Percentiles rank a stretch among this genome's conserved stretches.
Evolutionary conservation across 441 rosid genomes (phyloP).

Genomic region (Kokia cookei): DNA sequence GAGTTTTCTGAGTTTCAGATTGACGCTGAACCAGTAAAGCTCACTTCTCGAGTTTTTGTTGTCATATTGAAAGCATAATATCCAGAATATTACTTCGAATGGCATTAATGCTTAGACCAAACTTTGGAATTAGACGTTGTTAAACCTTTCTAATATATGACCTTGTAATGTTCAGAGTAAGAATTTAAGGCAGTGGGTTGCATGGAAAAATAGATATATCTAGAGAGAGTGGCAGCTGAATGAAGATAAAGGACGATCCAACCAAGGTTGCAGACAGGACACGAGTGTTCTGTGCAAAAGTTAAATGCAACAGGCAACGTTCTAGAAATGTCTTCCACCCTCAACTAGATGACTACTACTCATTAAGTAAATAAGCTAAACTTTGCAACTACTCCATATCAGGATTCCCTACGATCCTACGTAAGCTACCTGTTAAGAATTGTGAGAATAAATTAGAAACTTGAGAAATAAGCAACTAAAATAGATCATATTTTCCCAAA

Average conservation of each 20-base stretch:
- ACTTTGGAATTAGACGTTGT: not conserved
- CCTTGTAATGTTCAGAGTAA: not conserved
- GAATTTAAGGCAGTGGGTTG: not conserved
- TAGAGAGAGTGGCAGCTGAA: not conserved
- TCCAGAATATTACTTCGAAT: not conserved
- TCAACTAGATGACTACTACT: not conserved
- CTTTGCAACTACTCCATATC: not conserved
- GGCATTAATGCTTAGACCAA: not conserved
- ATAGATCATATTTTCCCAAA: not conserved
- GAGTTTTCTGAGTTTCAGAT: not conserved
- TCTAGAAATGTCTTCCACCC: not conserved
- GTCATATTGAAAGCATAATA: not conserved
- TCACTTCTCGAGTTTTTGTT: not conserved
- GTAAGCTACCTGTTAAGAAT: not conserved
- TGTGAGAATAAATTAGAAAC: not conserved
- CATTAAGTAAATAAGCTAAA: not conserved
- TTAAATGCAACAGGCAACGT: not conserved
- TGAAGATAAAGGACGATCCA: not conserved
- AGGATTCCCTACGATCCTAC: not conserved
- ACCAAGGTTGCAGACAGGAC: not conserved
- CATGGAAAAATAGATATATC: not conserved
- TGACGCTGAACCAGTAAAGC: not conserved
- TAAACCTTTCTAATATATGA: not conserved
- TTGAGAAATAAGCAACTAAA: not conserved
- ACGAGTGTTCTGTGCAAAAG: not conserved